A percentile compares a stretch with the other conserved stretches of the same genome.
phyloP scores from a whole-genome alignment of 2,329 filamentous ascomycete species.

The Colletotrichum lindemuthianum region DNA sequence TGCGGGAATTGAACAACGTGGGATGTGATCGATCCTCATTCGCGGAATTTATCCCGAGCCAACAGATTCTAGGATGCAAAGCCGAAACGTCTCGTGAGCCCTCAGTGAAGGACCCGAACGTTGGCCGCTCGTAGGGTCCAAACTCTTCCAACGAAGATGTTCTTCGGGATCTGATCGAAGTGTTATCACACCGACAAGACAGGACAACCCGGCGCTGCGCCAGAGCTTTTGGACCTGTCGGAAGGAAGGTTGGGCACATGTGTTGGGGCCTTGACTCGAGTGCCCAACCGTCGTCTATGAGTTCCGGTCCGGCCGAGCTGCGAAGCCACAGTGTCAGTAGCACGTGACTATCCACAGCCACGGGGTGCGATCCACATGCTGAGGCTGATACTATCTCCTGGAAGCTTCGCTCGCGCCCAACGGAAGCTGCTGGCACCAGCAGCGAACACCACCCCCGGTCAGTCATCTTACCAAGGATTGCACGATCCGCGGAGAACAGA shows the following conservation, averaged over 20 bases:
- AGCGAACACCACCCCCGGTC: too few species aligned
- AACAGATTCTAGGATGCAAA: not conserved
- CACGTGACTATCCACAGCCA: too few species aligned
- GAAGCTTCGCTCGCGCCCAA: too few species aligned
- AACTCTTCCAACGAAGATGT: not conserved
- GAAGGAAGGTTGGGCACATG: slow-evolving; percentile 5
- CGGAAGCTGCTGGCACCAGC: too few species aligned
- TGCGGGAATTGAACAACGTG: slow-evolving; percentile 18
- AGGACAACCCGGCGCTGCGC: not conserved
- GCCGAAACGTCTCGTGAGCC: not conserved
- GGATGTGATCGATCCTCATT: slow-evolving; percentile 5
- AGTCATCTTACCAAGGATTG: too few species aligned
- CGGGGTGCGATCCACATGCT: too few species aligned
- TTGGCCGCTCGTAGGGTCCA: not conserved
- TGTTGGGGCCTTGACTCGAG: slow-evolving; percentile 12
- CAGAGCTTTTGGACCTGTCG: slow-evolving; percentile 18
- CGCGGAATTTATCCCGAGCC: not conserved
- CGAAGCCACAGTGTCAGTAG: too few species aligned
- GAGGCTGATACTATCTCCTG: too few species aligned
- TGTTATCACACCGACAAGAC: too few species aligned
- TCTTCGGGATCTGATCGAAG: slow-evolving; percentile 6
- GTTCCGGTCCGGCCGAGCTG: too few species aligned
- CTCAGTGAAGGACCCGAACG: not conserved
- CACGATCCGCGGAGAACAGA: not conserved
- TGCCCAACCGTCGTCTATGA: not conserved